Evolutionary conservation across 2,329 filamentous ascomycete genomes (phyloP), one percentile per base, ranked within the genome.

Genomic region (Colletotrichum cuscutae): DNA sequence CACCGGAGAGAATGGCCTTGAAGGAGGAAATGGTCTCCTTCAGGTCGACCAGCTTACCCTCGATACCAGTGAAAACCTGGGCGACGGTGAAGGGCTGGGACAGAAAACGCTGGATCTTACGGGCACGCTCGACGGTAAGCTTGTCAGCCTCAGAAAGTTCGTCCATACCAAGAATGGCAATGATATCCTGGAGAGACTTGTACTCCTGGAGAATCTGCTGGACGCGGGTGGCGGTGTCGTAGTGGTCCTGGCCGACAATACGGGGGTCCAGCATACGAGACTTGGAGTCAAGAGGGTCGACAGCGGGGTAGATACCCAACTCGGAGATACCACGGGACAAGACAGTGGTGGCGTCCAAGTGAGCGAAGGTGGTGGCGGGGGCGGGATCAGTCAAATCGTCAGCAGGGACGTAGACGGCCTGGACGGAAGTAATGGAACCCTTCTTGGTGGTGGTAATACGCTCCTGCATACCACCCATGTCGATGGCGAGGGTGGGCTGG

Each of bases 161-260:
- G 87, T 99, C 97, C 97, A 99, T 98, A 93, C 96, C 96, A 85
- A 98, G 89, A 95, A 99, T 99, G 87, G 97, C 97, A 90, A 98
- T 98, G 92, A 99, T 99, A 90, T 99, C 97, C 90, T 99, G 97
- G 79, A 99, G 95, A 77, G 96, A 98, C 94, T 98, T 98, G 94
- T 99, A 99, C 91, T 98, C 97, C 89, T 99, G 97, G 85, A 99
- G 93, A 88, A 98, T 98, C 89, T 98, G 95, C 91, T 99, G 97
- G 83, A 99, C 97, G 81, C 93, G 93, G 85, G 94, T 94, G 85
- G 97, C 97, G 81, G 92, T 96, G 76, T 95, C 86, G 93, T 99
- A 99, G 91, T 99, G 97, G 76, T 99, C 97, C 83, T 98, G 90
- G 86, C 97, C 97, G 82, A 99, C 94, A 83, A 99, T 92, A 94